Conservation (phyloP, 2,329 filamentous ascomycete species). For the Curvularia verruculosa region DNA sequence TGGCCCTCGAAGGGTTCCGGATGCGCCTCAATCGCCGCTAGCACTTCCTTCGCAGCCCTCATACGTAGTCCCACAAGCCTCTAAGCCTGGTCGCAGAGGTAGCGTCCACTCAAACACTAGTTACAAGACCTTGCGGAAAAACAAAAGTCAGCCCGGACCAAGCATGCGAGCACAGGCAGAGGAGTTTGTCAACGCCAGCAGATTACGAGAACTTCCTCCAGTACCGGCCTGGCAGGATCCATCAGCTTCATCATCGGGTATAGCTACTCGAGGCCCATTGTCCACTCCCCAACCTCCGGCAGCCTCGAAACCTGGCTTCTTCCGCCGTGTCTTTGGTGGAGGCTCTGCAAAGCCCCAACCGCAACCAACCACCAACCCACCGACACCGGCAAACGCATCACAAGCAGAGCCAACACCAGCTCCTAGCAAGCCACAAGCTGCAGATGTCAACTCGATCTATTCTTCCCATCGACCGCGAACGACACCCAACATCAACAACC, state of each 20-base stretch:
- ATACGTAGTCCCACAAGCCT: slow-evolving; percentile 49
- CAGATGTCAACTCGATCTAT: slow-evolving; percentile 40
- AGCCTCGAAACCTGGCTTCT: slow-evolving; percentile 81
- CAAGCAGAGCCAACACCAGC: slow-evolving; percentile 28
- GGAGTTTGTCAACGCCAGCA: slow-evolving; percentile 57
- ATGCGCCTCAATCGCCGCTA: slow-evolving; percentile 50
- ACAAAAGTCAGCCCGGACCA: slow-evolving; percentile 51
- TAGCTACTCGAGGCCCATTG: slow-evolving; percentile 58
- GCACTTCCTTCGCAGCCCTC: slow-evolving; percentile 48
- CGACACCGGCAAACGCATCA: slow-evolving; percentile 20
- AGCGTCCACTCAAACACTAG: slow-evolving; percentile 65
- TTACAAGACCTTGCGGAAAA: slow-evolving; percentile 50
- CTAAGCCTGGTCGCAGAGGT: slow-evolving; percentile 59
- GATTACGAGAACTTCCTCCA: slow-evolving; percentile 51
- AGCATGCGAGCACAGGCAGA: slow-evolving; percentile 55
- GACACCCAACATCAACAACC: slow-evolving; percentile 50
- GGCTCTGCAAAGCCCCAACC: slow-evolving; percentile 63
- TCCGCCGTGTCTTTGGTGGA: slow-evolving; percentile 83
- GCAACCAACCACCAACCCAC: slow-evolving; percentile 37
- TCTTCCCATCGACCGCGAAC: slow-evolving; percentile 46
- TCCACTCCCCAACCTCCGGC: slow-evolving; percentile 49
- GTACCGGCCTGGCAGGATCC: slow-evolving; percentile 56
- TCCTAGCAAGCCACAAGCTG: slow-evolving; percentile 27
- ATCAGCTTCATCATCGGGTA: slow-evolving; percentile 60
- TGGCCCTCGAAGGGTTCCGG: slow-evolving; percentile 68